phyloP scores from a whole-genome alignment of 345 rosid genomes.

The Ceriops tagal region DNA sequence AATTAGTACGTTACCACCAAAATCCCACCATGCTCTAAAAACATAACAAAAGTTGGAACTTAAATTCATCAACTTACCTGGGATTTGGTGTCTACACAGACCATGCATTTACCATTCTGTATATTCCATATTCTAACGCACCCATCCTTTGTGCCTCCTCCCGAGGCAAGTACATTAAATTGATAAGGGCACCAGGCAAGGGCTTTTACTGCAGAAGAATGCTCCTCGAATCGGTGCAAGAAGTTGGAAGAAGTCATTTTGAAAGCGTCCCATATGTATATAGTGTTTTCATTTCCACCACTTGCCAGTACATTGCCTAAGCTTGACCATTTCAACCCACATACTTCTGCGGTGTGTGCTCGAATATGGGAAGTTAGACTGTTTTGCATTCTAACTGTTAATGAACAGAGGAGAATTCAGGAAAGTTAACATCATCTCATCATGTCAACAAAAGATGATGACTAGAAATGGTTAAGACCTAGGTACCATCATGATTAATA shows the following conservation, averaged over 20 bases:
- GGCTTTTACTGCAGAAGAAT: constrained; percentile 52
- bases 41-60: neutral
- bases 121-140: constrained; percentile 44
- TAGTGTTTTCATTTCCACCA: constrained; percentile 52
- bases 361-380: constrained; percentile 24
- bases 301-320: constrained; percentile 50
- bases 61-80: constrained; percentile 34
- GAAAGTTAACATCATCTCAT: neutral
- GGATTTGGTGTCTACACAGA: constrained; percentile 35
- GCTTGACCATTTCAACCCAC: constrained; percentile 47
- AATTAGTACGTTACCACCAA: neutral
- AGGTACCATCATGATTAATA: constrained; percentile 45
- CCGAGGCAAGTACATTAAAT: constrained; percentile 48
- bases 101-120: constrained; percentile 34
- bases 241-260: constrained; percentile 45
- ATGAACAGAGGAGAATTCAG: neutral
- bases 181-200: constrained; percentile 60
- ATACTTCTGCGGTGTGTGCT: constrained; percentile 44
- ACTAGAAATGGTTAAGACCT: neutral
- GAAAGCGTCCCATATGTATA: constrained; percentile 47
- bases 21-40: neutral
- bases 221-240: constrained; percentile 34
- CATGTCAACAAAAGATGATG: neutral
- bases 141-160: constrained; percentile 52
- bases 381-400: constrained; percentile 37